Conservation (phyloP, 2,329 filamentous ascomycete species). For the Myotisia sp. region DNA sequence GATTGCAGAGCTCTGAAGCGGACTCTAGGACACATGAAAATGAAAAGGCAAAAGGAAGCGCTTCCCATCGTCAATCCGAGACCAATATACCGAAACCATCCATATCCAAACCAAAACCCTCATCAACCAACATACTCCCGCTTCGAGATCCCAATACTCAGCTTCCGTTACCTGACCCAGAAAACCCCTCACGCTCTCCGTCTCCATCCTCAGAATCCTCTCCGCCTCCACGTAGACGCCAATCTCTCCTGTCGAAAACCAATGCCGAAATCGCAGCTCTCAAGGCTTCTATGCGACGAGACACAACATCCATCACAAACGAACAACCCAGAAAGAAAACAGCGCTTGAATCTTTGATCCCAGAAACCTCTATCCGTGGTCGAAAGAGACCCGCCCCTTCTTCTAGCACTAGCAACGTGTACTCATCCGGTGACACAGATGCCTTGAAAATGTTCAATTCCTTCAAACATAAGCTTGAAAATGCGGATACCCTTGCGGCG, state of each 20-base stretch:
- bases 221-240: conserved; percentile 18
- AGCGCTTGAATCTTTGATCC: conserved; percentile 35
- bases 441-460: conserved; percentile 58
- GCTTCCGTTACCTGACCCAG: conserved; percentile 32
- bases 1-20: conserved; percentile 5
- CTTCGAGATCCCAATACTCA: conserved; percentile 30
- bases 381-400: conserved; percentile 30
- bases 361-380: conserved; percentile 33
- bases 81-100: conserved; percentile 2
- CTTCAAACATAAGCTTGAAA: conserved; percentile 65
- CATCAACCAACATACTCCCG: conserved; percentile 21
- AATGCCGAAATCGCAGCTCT: conserved; percentile 34
- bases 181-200: conserved; percentile 27
- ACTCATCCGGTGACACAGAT: conserved; percentile 37
- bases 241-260: conserved; percentile 27
- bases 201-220: conserved; percentile 15
- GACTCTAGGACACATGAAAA: background rate
- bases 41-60: conserved; percentile 7
- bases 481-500: conserved; percentile 14
- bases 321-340: conserved; percentile 30
- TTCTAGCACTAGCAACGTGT: conserved; percentile 21
- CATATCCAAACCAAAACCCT: conserved; percentile 23
- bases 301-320: conserved; percentile 16
- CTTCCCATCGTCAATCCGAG: conserved; percentile 8
- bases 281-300: conserved; percentile 36